Evolutionary conservation across 2,329 filamentous ascomycete species (phyloP).

Genomic region (Penicillium rolfsii): DNA sequence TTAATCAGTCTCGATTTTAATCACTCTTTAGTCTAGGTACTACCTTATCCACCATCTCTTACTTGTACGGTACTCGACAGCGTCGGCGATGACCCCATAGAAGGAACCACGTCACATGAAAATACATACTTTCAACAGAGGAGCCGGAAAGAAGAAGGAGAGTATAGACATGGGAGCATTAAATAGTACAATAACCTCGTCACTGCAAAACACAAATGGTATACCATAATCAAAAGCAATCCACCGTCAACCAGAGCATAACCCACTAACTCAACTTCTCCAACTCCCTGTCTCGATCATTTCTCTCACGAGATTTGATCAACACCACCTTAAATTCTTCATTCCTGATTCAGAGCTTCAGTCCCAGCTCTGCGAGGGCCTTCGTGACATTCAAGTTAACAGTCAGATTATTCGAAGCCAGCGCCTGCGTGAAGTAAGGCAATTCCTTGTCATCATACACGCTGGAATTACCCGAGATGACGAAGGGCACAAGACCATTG

Average conservation of each 20-base stretch:
- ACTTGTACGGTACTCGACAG: too few species aligned
- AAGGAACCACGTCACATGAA: background rate
- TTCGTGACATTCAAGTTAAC: slow-evolving; percentile 51
- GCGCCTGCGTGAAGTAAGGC: slow-evolving; percentile 57
- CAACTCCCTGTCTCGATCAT: background rate
- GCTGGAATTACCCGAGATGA: slow-evolving; percentile 55
- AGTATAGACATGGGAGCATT: slow-evolving; percentile 24
- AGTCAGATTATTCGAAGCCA: slow-evolving; percentile 51
- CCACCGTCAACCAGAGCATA: background rate
- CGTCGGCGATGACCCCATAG: background rate
- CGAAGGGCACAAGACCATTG: slow-evolving; percentile 53
- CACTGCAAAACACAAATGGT: slow-evolving; percentile 24
- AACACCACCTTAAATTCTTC: too few species aligned
- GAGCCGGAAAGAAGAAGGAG: background rate
- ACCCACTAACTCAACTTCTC: background rate
- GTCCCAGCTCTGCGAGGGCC: slow-evolving; percentile 33
- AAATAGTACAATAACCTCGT: slow-evolving; percentile 11
- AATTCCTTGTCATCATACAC: slow-evolving; percentile 55
- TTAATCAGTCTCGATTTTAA: too few species aligned
- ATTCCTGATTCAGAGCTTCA: background rate
- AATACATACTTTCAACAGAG: too few species aligned
- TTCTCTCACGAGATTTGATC: too few species aligned
- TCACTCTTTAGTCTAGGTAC: too few species aligned
- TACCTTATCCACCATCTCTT: too few species aligned
- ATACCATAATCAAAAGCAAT: slow-evolving; percentile 10